Percentiles rank a stretch among this genome's conserved stretches.
Conservation (phyloP, 345 rosid species). For the Gynandropsis gynandra region DNA sequence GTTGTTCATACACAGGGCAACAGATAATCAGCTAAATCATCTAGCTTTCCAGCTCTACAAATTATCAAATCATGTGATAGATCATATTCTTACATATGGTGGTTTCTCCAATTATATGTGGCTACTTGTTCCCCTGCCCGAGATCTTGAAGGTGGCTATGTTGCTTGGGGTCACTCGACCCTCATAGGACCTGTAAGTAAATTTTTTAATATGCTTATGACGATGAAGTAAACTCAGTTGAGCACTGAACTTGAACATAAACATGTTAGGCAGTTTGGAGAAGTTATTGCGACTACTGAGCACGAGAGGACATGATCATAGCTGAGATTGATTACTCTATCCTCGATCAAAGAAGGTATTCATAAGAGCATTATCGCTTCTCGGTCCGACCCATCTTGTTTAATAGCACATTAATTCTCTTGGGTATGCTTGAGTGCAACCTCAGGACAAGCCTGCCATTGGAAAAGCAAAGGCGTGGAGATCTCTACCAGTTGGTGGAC, state of each 20-base stretch:
- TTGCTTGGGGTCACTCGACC: slow-evolving; percentile 98
- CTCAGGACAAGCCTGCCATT: slow-evolving; percentile 68
- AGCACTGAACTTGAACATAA: no score
- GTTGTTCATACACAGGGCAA: slow-evolving; percentile 69
- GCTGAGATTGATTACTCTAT: slow-evolving; percentile 81
- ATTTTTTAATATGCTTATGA: no score
- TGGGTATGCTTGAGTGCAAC: neutral
- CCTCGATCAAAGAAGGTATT: slow-evolving; percentile 68
- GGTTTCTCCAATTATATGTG: no score
- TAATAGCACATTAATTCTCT: neutral
- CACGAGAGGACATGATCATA: slow-evolving; percentile 58
- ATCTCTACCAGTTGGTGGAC: slow-evolving; percentile 82
- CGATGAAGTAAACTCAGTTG: neutral
- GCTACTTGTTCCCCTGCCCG: slow-evolving; percentile 96
- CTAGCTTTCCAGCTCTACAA: neutral
- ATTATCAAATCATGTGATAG: neutral
- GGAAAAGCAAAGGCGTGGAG: slow-evolving; percentile 61
- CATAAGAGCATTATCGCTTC: neutral
- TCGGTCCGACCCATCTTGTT: neutral
- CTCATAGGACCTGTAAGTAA: slow-evolving; percentile 79
- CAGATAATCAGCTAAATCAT: slow-evolving; percentile 73
- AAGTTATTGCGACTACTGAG: slow-evolving; percentile 58
- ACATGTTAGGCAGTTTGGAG: slow-evolving; percentile 44
- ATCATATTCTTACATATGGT: neutral
- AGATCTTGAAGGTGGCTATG: slow-evolving; percentile 61